Evolutionary conservation across 1,284 basidiomycete genomes (phyloP).

Genomic region (Melampsora americana): DNA sequence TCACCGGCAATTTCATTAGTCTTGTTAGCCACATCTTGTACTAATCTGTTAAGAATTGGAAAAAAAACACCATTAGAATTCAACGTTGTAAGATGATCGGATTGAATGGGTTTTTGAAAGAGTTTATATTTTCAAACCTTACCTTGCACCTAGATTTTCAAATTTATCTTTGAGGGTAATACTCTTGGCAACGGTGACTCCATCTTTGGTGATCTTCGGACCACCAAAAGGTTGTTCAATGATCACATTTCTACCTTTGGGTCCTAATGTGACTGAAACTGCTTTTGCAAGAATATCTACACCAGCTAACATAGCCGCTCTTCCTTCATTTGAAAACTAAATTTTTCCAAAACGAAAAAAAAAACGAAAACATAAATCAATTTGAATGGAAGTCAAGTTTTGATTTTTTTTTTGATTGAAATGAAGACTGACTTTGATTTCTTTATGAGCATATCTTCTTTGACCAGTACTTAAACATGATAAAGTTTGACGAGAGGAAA

Average conservation of each 20-base stretch:
- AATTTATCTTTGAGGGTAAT: conserved; percentile 96
- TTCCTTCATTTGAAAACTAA: conserved; percentile 93
- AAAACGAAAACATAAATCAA: conserved; percentile 44
- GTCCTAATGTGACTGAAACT: conserved; percentile 89
- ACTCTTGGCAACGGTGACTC: conserved; percentile 95
- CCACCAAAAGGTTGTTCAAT: conserved; percentile 97
- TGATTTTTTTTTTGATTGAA: too few relatives aligned
- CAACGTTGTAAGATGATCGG: conserved; percentile 12
- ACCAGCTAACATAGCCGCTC: conserved; percentile 88
- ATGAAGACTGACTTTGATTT: conserved; percentile 45
- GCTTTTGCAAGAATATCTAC: conserved; percentile 95
- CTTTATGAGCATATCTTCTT: conserved; percentile 45
- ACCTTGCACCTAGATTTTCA: conserved; percentile 97
- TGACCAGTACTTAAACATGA: conserved; percentile 9
- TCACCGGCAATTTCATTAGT: conserved; percentile 98
- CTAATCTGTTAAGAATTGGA: conserved; percentile 24
- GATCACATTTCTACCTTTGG: conserved; percentile 97
- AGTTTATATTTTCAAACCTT: conserved; percentile 51
- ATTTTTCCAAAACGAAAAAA: conserved; percentile 70
- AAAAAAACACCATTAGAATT: background rate
- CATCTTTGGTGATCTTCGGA: conserved; percentile 73
- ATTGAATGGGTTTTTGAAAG: background rate
- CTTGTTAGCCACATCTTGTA: conserved; percentile 56
- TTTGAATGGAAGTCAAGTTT: background rate
- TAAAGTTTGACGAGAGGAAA: background rate